Conservation (phyloP, 176 grass and related monocot species). For the Ensete ventricosum region DNA sequence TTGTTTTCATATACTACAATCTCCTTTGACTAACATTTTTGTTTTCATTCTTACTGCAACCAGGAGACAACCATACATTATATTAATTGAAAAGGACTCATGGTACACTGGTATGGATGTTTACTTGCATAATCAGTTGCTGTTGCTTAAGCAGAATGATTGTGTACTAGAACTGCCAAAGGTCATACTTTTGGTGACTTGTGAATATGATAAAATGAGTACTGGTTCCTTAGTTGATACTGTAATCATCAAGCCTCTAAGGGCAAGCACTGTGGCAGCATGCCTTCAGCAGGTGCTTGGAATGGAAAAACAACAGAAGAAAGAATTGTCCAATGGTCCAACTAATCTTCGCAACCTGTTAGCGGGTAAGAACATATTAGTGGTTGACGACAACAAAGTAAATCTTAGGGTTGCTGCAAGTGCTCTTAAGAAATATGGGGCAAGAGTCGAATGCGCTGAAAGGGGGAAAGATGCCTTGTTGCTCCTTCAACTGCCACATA, state of each 20-base stretch:
- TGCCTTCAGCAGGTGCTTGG: conserved; percentile 69
- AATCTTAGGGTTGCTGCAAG: conserved; percentile 83
- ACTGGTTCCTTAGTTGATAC: conserved; percentile 38
- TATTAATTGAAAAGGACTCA: conserved; percentile 71
- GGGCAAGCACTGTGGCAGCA: conserved; percentile 77
- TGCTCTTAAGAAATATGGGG: conserved; percentile 74
- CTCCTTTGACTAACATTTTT: not conserved
- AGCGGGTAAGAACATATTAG: conserved; percentile 81
- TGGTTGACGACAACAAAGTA: conserved; percentile 95
- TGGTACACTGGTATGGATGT: conserved; percentile 43
- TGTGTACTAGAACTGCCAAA: conserved; percentile 37
- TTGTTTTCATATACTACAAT: not conserved
- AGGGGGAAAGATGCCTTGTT: conserved; percentile 67
- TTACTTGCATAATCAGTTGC: conserved; percentile 40
- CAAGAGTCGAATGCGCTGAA: conserved; percentile 74
- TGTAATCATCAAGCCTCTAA: conserved; percentile 78
- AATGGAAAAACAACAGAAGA: conserved; percentile 33
- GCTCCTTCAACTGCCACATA: conserved; percentile 58
- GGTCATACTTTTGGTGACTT: conserved; percentile 57
- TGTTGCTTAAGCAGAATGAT: conserved; percentile 27
- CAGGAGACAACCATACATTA: conserved; percentile 37
- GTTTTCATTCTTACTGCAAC: not conserved
- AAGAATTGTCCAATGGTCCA: conserved; percentile 43
- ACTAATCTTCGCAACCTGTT: conserved; percentile 47
- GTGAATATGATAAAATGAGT: conserved; percentile 54